Evolutionary conservation across 2,329 filamentous ascomycete genomes (phyloP).

Genomic region (Pestalotiopsis sp.): DNA sequence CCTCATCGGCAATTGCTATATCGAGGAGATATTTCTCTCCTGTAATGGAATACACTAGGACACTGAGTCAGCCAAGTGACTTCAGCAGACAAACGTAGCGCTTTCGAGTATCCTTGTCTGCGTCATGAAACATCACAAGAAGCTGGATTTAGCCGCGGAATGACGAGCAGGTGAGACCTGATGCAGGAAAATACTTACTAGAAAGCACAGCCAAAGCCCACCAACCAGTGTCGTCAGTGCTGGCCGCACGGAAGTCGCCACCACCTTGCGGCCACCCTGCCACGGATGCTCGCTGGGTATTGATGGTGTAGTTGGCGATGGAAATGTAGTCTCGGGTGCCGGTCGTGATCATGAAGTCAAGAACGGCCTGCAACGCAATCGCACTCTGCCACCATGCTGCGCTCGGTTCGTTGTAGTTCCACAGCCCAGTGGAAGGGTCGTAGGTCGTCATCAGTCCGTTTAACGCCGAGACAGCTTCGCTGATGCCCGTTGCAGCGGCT

Average conservation of each 20-base stretch:
- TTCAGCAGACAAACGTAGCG: no score
- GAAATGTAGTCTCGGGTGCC: conserved; percentile 31
- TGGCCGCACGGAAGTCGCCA: conserved; percentile 41
- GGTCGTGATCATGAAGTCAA: conserved; percentile 38
- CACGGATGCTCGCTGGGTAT: conserved; percentile 35
- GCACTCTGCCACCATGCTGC: conserved; percentile 41
- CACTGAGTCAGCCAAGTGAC: no score
- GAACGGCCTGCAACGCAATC: conserved; percentile 35
- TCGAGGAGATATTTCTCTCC: conserved; percentile 45
- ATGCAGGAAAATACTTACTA: no score
- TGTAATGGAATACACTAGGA: conserved; percentile 46
- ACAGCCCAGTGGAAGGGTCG: not conserved
- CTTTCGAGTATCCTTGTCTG: no score
- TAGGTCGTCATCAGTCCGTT: conserved; percentile 5
- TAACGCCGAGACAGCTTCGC: not conserved
- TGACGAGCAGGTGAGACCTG: no score
- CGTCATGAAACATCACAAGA: no score
- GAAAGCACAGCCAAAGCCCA: conserved; percentile 54
- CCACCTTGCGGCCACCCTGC: conserved; percentile 38
- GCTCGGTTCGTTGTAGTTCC: not conserved
- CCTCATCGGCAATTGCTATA: conserved; percentile 47
- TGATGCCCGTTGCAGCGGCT: not conserved
- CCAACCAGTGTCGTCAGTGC: conserved; percentile 51
- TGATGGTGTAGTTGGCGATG: conserved; percentile 32
- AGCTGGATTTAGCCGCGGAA: no score